Evolutionary conservation across 148 eudicot genomes (phyloP), one percentile per base, ranked within the genome.

Genomic region (Pouteria glomerata): DNA sequence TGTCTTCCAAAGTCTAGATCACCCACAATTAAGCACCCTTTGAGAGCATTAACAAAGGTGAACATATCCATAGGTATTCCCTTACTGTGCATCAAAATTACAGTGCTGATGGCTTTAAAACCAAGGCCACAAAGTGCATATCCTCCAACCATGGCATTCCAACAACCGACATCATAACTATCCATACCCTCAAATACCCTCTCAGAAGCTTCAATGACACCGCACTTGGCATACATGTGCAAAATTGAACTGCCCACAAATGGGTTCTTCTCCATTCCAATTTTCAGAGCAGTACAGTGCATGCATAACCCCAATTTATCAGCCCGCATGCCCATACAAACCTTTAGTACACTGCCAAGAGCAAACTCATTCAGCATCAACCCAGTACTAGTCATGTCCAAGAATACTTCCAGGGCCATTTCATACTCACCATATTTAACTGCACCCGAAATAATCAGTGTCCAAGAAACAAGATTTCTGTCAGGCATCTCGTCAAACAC

Each of bases 391-490:
- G 45, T 65, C 80, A 77, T 63, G 37, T 57, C 41, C 53, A 77
- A 23, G 61, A n/a, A 77, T 8, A 61, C 44, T 26, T 45, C 53
- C 16, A 77, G 31, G 50, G 70, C 72, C 65, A 55, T 1, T 45
- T 50, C 59, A 26, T 13, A 57, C 58, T 64, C 72, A 47, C 66
- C 71, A 57, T 57, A 57, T 45, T 35, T 29, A 71, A 29, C 21
- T n/a, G 71, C 80, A 21, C 75, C 67, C 11, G 72, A 65, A 7
- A 77, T 39, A 42, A 71, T 65, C 29, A 77, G 51, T 65, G 72
- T 77, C 76, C 80, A 77, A 77, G 80, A 77, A 71, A 71, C 72
- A 51, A 77, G 71, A 50, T 71, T 77, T 57, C 59, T 71, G 7
- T 34, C 67, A 63, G 72, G 51, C 75, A 77, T 77, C 57, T 66